These are phyloP conservation scores for Eucalyptus pumila DNA, from an alignment of 345 rosid genomes.

Conservation along the genomic window DNA sequence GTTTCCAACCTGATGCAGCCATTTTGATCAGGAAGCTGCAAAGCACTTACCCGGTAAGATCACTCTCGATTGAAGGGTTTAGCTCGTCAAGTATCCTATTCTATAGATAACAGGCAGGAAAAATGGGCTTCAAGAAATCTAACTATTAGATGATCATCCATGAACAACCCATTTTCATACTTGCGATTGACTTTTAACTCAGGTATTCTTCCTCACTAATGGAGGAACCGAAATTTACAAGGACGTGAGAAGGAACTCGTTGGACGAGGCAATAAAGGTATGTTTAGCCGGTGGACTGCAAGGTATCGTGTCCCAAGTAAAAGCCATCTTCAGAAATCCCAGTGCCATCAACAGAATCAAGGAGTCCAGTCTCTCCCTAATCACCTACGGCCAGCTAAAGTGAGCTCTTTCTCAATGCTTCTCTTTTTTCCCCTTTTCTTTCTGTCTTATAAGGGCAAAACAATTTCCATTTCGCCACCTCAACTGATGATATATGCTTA, in stretches of 20 bases:
- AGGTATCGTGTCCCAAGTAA: conserved; percentile 83
- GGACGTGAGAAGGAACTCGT: conserved; percentile 68
- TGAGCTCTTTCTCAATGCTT: neutral
- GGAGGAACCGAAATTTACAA: conserved; percentile 38
- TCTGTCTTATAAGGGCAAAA: neutral
- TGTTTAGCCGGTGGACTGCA: conserved; percentile 59
- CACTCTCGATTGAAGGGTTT: neutral
- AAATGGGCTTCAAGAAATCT: neutral
- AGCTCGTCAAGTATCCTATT: neutral
- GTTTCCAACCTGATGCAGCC: conserved; percentile 92
- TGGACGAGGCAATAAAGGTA: conserved; percentile 81
- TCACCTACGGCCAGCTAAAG: conserved; percentile 83
- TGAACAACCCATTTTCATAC: neutral
- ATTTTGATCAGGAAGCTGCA: conserved; percentile 54
- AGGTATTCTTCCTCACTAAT: conserved; percentile 80
- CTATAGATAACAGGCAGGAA: neutral
- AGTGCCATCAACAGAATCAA: conserved; percentile 54
- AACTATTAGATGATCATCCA: neutral
- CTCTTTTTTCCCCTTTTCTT: neutral
- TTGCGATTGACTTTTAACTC: neutral
- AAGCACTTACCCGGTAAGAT: conserved; percentile 57
- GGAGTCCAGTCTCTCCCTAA: conserved; percentile 62
- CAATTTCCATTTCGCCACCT: neutral
- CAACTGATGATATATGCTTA: neutral
- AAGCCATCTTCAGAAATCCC: conserved; percentile 69